Evolutionary conservation across 257 asterid species (phyloP), one percentile per base, ranked within the genome.

Genomic region (Handroanthus guayacan): DNA sequence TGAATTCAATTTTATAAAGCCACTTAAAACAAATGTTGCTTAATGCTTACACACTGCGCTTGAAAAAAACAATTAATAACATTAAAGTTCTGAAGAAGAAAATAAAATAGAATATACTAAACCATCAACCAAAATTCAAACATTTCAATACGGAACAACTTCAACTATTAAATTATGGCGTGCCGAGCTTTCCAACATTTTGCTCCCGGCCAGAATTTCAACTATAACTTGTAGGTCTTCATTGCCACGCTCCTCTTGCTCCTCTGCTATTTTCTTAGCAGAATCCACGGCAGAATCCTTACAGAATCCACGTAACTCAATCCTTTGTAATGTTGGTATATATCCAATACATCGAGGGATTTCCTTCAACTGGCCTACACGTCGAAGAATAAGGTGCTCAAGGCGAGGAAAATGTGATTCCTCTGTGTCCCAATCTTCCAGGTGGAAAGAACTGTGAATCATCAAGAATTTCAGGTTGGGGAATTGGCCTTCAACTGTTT

Each of bases 201-300:
- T n/a, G n/a, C n/a, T n/a, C n/a, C n/a, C n/a, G n/a, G n/a, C n/a
- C n/a, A n/a, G n/a, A n/a, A n/a, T n/a, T n/a, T n/a, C n/a, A n/a
- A n/a, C n/a, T n/a, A n/a, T n/a, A 16, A 77, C 39, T 17, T 41
- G 62, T 41, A 77, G 72, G 34, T 38, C 61, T 18, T 20, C 60
- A 14, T 70, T 63, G 45, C 78, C 82, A 41, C 50, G 41, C 17
- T 36, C 44, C 72, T 62, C 58, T 52, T 78, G 81, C 48, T 77
- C 76, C 61, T 58, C 61, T 10, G 18, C 8, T 58, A 78, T 70
- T 18, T 61, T 1, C 4, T 72, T 62, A 9, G 76, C 72, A 5
- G 82, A 78, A 9, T 11, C 5, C 6, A 6, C 58, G 1, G 14
- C 38, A 3, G 77, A 70, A 0, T 13, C 16, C 6, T 38, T 51